Percentiles rank a stretch among this genome's conserved stretches.
Evolutionary conservation across 2,329 filamentous ascomycete genomes (phyloP).

Genomic region (Hypoxylon sp.): DNA sequence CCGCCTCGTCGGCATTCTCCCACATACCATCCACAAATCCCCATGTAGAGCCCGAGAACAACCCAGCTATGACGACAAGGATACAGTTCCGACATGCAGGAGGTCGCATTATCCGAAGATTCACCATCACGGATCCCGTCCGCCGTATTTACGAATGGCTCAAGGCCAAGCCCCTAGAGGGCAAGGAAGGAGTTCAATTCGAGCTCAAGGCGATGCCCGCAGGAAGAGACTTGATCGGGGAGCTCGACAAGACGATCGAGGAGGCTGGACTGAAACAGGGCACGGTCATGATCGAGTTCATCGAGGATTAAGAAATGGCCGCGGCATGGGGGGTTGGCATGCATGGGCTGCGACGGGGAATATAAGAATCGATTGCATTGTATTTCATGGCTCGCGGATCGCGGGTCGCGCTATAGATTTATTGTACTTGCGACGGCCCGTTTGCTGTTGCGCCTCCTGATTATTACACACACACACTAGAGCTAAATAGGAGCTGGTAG

Average conservation of each 20-base stretch:
- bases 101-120: slow-evolving; percentile 89
- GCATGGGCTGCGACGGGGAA: neutral
- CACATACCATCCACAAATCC: slow-evolving; percentile 79
- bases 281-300: slow-evolving; percentile 94
- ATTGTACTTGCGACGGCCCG: slow-evolving; percentile 6
- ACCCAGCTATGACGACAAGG: slow-evolving; percentile 81
- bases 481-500: slow-evolving; percentile 18
- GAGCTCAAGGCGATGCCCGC: slow-evolving; percentile 86
- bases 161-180: slow-evolving; percentile 87
- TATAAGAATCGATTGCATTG: slow-evolving; percentile 19
- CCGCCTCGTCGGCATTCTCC: slow-evolving; percentile 69
- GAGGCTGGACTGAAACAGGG: slow-evolving; percentile 91
- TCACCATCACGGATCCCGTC: slow-evolving; percentile 81
- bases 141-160: slow-evolving; percentile 95
- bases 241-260: slow-evolving; percentile 80
- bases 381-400: slow-evolving; percentile 18
- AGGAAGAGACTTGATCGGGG: slow-evolving; percentile 85
- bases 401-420: slow-evolving; percentile 33
- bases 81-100: slow-evolving; percentile 93
- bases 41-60: slow-evolving; percentile 82
- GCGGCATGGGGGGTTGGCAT: neutral
- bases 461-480: slow-evolving; percentile 15
- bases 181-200: slow-evolving; percentile 83
- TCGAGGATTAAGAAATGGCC: slow-evolving; percentile 65
- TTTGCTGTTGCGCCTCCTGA: slow-evolving; percentile 8